A percentile compares a stretch with the other conserved stretches of the same genome.
Conservation (phyloP, 2,329 filamentous ascomycete genomes). For the Colletotrichum sp. region DNA sequence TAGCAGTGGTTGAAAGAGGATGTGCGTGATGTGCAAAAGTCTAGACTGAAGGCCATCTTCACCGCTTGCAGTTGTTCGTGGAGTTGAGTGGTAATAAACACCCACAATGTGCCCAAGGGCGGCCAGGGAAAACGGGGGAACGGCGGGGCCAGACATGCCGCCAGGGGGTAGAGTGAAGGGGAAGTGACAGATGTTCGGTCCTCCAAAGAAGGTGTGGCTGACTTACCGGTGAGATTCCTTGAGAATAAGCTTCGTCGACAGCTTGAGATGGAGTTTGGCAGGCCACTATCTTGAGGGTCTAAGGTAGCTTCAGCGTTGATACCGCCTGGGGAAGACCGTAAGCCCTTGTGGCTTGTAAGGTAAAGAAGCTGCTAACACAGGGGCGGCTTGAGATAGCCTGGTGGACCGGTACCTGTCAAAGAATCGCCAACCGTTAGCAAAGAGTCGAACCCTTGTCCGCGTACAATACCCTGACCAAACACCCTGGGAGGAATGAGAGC, state of each 20-base stretch:
- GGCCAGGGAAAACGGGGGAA: background rate
- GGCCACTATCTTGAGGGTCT: background rate
- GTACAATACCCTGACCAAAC: background rate
- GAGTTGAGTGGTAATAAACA: background rate
- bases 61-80: background rate
- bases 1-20: slow-evolving; percentile 5
- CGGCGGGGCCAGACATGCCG: background rate
- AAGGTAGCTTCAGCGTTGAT: slow-evolving; percentile 6
- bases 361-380: background rate
- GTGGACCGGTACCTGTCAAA: slow-evolving; percentile 22
- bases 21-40: slow-evolving; percentile 2
- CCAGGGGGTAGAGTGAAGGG: background rate
- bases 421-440: slow-evolving; percentile 15
- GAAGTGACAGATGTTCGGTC: background rate
- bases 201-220: slow-evolving; percentile 10
- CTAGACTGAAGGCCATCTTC: slow-evolving; percentile 12
- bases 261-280: background rate
- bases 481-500: background rate
- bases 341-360: background rate
- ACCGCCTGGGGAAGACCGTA: background rate
- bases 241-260: slow-evolving; percentile 14
- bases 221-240: background rate
- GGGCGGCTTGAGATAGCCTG: background rate
- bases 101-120: background rate
- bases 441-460: background rate